These are phyloP conservation scores for Saksenaea oblongispora DNA, from an alignment of 371 early-diverging fungal genomes.

Conservation along the genomic window DNA sequence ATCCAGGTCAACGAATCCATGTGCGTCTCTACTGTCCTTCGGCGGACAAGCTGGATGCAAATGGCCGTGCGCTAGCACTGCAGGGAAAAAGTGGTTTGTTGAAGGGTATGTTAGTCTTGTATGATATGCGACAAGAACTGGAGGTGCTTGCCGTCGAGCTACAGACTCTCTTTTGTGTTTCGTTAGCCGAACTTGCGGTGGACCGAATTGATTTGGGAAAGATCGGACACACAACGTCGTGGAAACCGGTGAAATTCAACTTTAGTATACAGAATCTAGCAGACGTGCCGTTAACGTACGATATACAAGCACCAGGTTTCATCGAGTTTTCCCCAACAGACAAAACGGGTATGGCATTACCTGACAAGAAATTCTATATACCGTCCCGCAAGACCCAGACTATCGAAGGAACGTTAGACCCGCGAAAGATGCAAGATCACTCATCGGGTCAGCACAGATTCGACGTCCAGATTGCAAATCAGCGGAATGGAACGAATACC, in stretches of 20 bases:
- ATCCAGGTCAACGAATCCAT: constrained; percentile 60
- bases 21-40: constrained; percentile 62
- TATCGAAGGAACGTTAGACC: constrained; percentile 59
- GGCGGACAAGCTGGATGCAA: constrained; percentile 47
- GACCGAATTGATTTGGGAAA: constrained; percentile 70
- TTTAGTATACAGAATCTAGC: constrained; percentile 67
- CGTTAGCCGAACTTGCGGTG: constrained; percentile 59
- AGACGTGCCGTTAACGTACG: constrained; percentile 66
- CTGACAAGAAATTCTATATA: constrained; percentile 31
- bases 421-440: constrained; percentile 55
- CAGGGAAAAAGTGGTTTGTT: constrained; percentile 60
- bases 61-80: constrained; percentile 38
- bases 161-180: constrained; percentile 60
- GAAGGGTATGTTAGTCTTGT: constrained; percentile 62
- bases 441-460: constrained; percentile 54
- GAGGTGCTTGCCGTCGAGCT: constrained; percentile 66
- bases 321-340: constrained; percentile 40
- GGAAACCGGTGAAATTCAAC: constrained; percentile 62
- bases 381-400: constrained; percentile 38
- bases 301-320: constrained; percentile 54
- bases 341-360: constrained; percentile 8
- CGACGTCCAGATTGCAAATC: constrained; percentile 60
- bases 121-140: constrained; percentile 50
- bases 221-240: constrained; percentile 76
- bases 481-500: constrained; percentile 66